Evolutionary conservation across 331 rosid species (phyloP), one percentile per base, ranked within the genome.

Genomic region (Pyracantha coccinea): DNA sequence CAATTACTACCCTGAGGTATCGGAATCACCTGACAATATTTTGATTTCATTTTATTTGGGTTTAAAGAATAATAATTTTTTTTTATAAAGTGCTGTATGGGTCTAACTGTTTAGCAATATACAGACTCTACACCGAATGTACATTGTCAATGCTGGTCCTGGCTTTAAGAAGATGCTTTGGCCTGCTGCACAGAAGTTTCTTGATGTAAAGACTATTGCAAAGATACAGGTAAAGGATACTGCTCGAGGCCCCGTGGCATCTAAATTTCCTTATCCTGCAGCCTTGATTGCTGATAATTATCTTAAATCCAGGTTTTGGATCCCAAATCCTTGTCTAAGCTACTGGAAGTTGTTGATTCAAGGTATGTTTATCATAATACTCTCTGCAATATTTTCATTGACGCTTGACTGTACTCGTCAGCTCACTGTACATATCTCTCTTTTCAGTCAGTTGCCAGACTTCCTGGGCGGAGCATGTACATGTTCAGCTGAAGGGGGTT

Each of bases 111-210:
- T 67, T 45, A 0, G 32, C 24, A 82, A 62, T 81, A 31, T 75
- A 21, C 88, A 93, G 98, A 93, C 98, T 11, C 74, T 93, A 74
- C 90, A 93, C 81, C 88, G 89, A 45, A 93, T 91, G 96, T 93
- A 87, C 80, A 79, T 93, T 1, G 91, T 93, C 77, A 91, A 93
- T 86, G 98, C 98, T 83, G 97, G 98, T 75, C 75, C 96, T 61
- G 97, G 92, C 55, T 93, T 93, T 83, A 93, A 84, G 83, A 93
- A 82, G 87, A 83, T 93, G 88, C 97, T 93, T 76, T 91, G 98
- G 98, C 98, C 97, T 66, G 92, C 98, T 75, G 96, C 97, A 12
- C 96, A 88, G 76, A 93, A 86, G 70, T 88, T 91, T 86, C 89
- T 91, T 75, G 98, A 93, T 69, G 59, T 86, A 38, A 86, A 93